Base-by-base conservation (phyloP, 139 green algal species). In the Tetradesmus lagerheimii region DNA sequence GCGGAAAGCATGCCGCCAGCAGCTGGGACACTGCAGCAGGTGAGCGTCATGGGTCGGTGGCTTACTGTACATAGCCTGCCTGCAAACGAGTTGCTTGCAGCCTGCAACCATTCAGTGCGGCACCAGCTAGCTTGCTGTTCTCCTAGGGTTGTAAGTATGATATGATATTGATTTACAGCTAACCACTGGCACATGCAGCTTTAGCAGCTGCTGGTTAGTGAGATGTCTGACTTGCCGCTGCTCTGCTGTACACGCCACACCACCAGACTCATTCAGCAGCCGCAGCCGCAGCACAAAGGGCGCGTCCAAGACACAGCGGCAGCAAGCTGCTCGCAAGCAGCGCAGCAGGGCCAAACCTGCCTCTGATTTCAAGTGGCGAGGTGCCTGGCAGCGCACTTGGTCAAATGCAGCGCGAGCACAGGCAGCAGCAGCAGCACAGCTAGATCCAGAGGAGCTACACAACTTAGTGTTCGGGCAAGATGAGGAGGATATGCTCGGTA, bases 361-460 rank as follows among this genome's bases (percentile, higher is more conserved):
- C n/a, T 43, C 6, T 20, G 77, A 50, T 4, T 83, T 83, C 77
- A 41, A 83, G 2, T 85, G 41, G 41, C n/a, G 35, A 34, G 53
- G 53, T 37, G 35, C 81, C 16, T 86, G 34, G 45, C 62, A 86
- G 66, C 53, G 38, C 16, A 41, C 45, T 2, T 87, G 82, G 82
- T 77, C 57, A 41, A 35, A 87, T 37, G 82, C 53, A 23, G 57
- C 43, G 11, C 53, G 64, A 0, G 82, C 82, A 23, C 38, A 50
- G 29, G 82, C 82, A 79, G 82, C 82, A 62, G 82, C 82, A 57
- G 53, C 82, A 62, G 82, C 82, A 57, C 82, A 78, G 82, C 57
- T 87, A 9, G 38, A 87, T 6, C 82, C 82, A 29, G 53, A 87
- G 15, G 82, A 87, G 82, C 66, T 79, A 27, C 57, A 87, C 57